Percentiles rank a stretch among this genome's conserved stretches.
Conservation (phyloP, 139 green algal genomes). For the Helicosporidium sp. region DNA sequence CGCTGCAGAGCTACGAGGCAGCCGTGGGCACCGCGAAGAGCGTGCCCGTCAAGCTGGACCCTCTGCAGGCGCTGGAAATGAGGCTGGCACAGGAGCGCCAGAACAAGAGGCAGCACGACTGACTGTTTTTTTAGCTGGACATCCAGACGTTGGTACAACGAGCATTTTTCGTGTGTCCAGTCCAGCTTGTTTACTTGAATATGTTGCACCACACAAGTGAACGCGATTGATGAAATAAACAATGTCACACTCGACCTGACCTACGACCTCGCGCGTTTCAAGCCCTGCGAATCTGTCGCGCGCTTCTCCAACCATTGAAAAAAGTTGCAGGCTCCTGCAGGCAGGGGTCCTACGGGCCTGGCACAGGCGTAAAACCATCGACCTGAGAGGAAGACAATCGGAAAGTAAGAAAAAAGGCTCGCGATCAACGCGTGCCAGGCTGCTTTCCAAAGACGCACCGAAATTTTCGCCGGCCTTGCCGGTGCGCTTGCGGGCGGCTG, state of each 20-base stretch:
- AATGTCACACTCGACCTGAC: too few relatives aligned
- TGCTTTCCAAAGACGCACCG: too few relatives aligned
- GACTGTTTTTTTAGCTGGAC: too few relatives aligned
- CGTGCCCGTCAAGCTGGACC: conserved; percentile 1
- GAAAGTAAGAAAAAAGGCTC: background rate
- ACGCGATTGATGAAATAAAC: too few relatives aligned
- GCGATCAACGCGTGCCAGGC: too few relatives aligned
- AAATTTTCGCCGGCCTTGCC: conserved; percentile 23
- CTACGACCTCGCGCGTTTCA: too few relatives aligned
- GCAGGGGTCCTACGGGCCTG: conserved; percentile 1
- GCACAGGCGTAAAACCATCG: conserved; percentile 21
- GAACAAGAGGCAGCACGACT: too few relatives aligned
- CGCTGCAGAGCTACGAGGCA: conserved; percentile 4
- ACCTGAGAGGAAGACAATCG: conserved; percentile 3
- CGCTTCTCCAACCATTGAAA: conserved; percentile 24
- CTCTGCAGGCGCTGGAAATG: conserved; percentile 11
- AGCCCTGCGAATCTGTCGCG: too few relatives aligned
- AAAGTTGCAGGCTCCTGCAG: conserved; percentile 16
- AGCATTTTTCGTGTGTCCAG: too few relatives aligned
- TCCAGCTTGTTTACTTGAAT: too few relatives aligned
- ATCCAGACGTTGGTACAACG: too few relatives aligned
- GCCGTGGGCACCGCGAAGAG: conserved; percentile 1
- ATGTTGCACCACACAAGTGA: too few relatives aligned
- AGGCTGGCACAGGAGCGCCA: conserved; percentile 6
- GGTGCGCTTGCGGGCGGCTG: conserved; percentile 23